Conservation (phyloP, 129 eudicot genomes). For the Ambrosia artemisiifolia region DNA sequence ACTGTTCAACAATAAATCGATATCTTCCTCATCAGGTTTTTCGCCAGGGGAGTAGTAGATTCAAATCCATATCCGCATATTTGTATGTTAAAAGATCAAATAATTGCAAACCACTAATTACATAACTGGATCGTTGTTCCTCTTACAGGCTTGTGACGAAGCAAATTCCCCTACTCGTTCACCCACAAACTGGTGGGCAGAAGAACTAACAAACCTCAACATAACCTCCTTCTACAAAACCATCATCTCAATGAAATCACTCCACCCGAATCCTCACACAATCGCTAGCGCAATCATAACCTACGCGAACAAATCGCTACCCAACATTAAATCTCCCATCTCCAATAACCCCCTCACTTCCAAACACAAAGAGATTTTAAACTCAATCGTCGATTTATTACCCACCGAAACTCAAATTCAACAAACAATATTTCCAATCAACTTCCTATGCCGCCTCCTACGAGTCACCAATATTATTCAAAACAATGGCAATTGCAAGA, state of each 20-base stretch:
- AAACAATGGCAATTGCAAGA: conserved; percentile 44
- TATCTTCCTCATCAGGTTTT: neutral
- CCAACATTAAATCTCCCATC: conserved; percentile 33
- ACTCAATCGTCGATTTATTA: conserved; percentile 52
- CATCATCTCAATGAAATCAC: conserved; percentile 57
- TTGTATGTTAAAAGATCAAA: too few species aligned
- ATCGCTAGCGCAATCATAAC: conserved; percentile 76
- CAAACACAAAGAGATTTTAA: conserved; percentile 51
- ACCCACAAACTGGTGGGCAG: conserved; percentile 97
- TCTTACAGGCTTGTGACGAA: conserved; percentile 72
- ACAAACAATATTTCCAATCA: conserved; percentile 58
- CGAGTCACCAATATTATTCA: conserved; percentile 60
- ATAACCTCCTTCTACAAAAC: conserved; percentile 53
- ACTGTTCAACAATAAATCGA: too few species aligned
- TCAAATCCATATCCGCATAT: neutral
- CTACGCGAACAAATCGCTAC: conserved; percentile 66
- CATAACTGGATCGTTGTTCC: neutral
- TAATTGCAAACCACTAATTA: too few species aligned
- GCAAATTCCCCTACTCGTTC: conserved; percentile 85
- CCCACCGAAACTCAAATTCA: conserved; percentile 57
- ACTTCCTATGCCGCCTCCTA: conserved; percentile 76
- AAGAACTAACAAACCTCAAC: conserved; percentile 71
- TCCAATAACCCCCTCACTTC: conserved; percentile 19
- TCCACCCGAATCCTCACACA: conserved; percentile 65
- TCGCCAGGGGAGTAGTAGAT: neutral